Evolutionary conservation across 177 flowering plant genomes (phyloP), one percentile per base, ranked within the genome.

Genomic region (Telopea speciosissima): DNA sequence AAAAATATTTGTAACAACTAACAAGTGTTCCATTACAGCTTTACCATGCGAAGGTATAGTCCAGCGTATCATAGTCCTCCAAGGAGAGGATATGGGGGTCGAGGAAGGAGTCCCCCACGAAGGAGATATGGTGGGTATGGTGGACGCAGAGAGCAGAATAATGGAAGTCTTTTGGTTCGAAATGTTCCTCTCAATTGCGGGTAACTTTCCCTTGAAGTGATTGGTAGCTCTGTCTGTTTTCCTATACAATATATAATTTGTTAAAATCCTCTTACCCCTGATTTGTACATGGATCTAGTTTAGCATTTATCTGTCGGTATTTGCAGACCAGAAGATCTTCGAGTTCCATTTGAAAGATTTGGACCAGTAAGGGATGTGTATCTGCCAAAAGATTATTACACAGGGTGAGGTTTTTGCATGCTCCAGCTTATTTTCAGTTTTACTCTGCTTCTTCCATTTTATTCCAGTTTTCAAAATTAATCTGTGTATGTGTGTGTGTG

Each of bases 151-250:
- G 94, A 85, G n/a, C 83, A 74, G 42, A 86, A 79, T 68, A 75
- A 79, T 74, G 93, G 94, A n/a, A 91, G 94, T 69, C 86, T 91
- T 45, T 79, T 91, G 83, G 94, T 91, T 74, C 85, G 97, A 13
- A 91, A 91, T 68, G 83, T 91, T 75, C 97, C 97, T 71, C 70
- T 89, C 66, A 85, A 83, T 81, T 87, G 92, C 91, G 83, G 94
- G 97, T 87, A 78, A n/a, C 59, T 58, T 17, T 19, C 25, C 59
- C 31, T 70, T 54, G n/a, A 1, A 16, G 13, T 62, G 56, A n/a
- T 49, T 49, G 5, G 5, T 17, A 58, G 24, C 9, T 19, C 22
- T n/a, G 19, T 9, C n/a, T 7, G 16, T 58, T 7, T n/a, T 19
- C 22, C n/a, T 19, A 24, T 58, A 58, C 23, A 14, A 8, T 40